Evolutionary conservation across 2,329 filamentous ascomycete species (phyloP).

Genomic region (Daldinia sp.): DNA sequence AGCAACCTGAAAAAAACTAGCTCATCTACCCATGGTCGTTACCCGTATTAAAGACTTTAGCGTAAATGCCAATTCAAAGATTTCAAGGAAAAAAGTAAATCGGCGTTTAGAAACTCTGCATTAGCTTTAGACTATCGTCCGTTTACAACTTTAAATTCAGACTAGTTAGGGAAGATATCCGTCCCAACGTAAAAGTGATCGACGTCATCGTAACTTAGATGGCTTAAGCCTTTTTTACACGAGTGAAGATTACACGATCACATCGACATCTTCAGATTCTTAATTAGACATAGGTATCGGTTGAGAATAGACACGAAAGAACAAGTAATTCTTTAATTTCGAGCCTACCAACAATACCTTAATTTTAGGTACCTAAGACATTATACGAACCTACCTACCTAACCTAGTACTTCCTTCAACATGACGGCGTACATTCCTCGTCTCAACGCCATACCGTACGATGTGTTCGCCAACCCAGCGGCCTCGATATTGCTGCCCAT

Average conservation of each 20-base stretch:
- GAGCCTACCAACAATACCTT: neutral
- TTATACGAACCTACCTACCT: neutral
- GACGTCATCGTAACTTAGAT: neutral
- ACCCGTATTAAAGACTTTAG: conserved; percentile 1
- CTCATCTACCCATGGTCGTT: neutral
- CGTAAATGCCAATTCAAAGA: neutral
- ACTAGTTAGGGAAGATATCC: neutral
- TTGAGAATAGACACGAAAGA: neutral
- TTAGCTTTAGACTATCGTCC: conserved; percentile 2
- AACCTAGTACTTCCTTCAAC: conserved; percentile 39
- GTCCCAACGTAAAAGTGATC: neutral
- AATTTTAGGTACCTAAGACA: no score
- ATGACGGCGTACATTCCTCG: conserved; percentile 88
- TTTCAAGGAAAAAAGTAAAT: neutral
- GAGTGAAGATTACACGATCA: neutral
- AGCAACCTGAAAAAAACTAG: neutral
- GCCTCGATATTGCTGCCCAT: conserved; percentile 82
- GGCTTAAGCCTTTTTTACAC: neutral
- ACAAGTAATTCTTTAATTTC: neutral
- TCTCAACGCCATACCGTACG: conserved; percentile 75
- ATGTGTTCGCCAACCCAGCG: conserved; percentile 78
- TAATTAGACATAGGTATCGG: neutral
- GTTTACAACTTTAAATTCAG: neutral
- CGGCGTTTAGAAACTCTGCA: neutral
- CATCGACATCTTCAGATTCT: neutral